Base-by-base conservation (phyloP, 805 yeast species). In the Saccharomycopsis oosterbeekiorum region DNA sequence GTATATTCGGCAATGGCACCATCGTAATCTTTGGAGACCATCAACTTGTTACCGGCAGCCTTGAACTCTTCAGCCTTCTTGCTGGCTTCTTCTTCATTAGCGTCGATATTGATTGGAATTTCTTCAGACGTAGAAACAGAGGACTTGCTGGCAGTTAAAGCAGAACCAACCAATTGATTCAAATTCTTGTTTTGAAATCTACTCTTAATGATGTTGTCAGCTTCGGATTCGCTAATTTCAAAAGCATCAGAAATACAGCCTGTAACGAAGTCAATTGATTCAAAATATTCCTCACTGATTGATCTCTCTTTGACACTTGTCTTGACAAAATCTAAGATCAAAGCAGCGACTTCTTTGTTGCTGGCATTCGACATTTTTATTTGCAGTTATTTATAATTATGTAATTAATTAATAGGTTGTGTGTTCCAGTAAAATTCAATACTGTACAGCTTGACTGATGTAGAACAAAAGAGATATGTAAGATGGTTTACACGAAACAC, bases 161-260 rank as follows among this genome's bases (percentile, higher is more conserved):
- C 55, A 24, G 66, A 62, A 24, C 64, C 56, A 58, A 86, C 67
- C 53, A 86, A 69, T 55, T 83, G 80, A 36, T 67, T 65, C 66
- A 84, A 78, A 11, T 74, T 69, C 68, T 77, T 79, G 56, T 82
- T 86, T 42, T 71, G 75, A 68, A 79, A 83, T 64, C 74, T 78
- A 37, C 65, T 36, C 19, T 72, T 63, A 12, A 75, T 65, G 9
- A 73, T 64, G 4, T 71, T 56, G 55, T 63, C 67, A 41, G 79
- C 78, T 24, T 75, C 76, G 29, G 80, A 85, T 67, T 80, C 78
- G 65, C 80, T 78, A 29, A 92, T 84, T 57, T 78, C 84, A 71
- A 86, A 93, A 11, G 96, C 90, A 68, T 92, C 98, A 26, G 88
- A 83, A 62, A 94, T 83, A 76, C 97, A 90, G 70, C 90, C 97